Conservation (phyloP, 2,329 filamentous ascomycete genomes). For the Acephala macrosclerotiorum region DNA sequence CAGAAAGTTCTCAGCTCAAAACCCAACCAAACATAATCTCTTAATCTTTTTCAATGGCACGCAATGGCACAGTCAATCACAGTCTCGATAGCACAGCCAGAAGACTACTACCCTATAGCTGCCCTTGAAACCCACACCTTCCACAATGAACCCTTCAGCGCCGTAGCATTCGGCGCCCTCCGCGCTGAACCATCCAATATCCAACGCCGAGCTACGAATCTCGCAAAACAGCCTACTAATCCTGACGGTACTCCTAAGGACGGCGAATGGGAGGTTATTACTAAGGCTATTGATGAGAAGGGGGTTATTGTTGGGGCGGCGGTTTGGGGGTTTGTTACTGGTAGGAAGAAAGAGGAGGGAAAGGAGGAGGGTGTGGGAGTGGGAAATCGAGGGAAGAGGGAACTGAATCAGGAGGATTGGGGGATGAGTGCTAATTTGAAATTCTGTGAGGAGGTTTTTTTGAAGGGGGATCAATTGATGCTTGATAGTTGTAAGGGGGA, state of each 20-base stretch:
- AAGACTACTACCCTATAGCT: slow-evolving; percentile 24
- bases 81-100: background rate
- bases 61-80: background rate
- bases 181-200: slow-evolving; percentile 17
- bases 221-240: slow-evolving; percentile 12
- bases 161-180: slow-evolving; percentile 25
- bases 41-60: too few relatives aligned
- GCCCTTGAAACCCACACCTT: slow-evolving; percentile 26
- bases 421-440: slow-evolving; percentile 35
- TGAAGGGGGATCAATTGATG: slow-evolving; percentile 37
- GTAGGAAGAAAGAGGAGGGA: slow-evolving; percentile 1
- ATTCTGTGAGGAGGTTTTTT: slow-evolving; percentile 38
- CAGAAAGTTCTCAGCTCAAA: too few relatives aligned
- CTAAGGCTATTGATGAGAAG: slow-evolving; percentile 27
- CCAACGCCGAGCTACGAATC: background rate
- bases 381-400: background rate
- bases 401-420: slow-evolving; percentile 9
- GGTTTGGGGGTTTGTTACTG: slow-evolving; percentile 26
- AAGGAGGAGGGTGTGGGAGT: slow-evolving; percentile 13
- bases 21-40: too few relatives aligned
- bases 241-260: background rate
- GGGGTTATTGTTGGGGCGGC: slow-evolving; percentile 32
- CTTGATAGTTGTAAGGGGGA: slow-evolving; percentile 22
- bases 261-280: slow-evolving; percentile 16
- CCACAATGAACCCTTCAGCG: slow-evolving; percentile 25